Conservation (phyloP, 345 rosid genomes). For the Gossypioides kirkii region DNA sequence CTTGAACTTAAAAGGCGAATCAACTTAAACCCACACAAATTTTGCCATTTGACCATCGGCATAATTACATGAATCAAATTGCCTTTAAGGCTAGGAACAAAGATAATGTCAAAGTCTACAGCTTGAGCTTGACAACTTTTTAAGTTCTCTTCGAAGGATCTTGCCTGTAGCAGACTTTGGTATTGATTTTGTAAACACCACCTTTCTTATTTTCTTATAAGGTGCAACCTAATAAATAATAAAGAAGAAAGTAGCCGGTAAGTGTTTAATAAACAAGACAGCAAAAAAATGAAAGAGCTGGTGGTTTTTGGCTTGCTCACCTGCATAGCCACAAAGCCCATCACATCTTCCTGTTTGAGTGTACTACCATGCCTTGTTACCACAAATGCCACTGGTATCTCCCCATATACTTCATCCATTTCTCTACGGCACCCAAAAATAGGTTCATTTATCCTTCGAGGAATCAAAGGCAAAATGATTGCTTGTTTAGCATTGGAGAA, state of each 20-base stretch:
- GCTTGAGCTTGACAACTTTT: conserved; percentile 23
- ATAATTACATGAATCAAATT: no score
- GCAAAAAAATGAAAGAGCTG: neutral
- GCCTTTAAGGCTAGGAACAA: neutral
- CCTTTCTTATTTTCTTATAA: conserved; percentile 80
- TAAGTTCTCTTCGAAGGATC: conserved; percentile 70
- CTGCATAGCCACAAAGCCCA: conserved; percentile 55
- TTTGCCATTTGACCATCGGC: neutral
- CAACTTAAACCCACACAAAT: neutral
- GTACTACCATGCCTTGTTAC: conserved; percentile 47
- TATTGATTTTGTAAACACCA: conserved; percentile 48
- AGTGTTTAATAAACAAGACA: neutral
- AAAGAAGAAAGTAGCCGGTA: neutral
- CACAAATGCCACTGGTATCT: conserved; percentile 83
- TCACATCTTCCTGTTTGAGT: conserved; percentile 43
- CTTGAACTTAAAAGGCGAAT: neutral
- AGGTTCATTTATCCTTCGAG: neutral
- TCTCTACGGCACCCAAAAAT: conserved; percentile 31
- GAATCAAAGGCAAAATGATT: neutral
- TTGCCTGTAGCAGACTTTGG: conserved; percentile 82
- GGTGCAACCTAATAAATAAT: conserved; percentile 57
- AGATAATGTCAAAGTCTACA: conserved; percentile 40
- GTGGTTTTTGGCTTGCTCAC: conserved; percentile 19
- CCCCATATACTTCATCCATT: conserved; percentile 49
- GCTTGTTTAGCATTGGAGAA: neutral